Evolutionary conservation across 2,329 filamentous ascomycete species (phyloP).

Genomic region (Pseudopyrenochaeta lycopersici): DNA sequence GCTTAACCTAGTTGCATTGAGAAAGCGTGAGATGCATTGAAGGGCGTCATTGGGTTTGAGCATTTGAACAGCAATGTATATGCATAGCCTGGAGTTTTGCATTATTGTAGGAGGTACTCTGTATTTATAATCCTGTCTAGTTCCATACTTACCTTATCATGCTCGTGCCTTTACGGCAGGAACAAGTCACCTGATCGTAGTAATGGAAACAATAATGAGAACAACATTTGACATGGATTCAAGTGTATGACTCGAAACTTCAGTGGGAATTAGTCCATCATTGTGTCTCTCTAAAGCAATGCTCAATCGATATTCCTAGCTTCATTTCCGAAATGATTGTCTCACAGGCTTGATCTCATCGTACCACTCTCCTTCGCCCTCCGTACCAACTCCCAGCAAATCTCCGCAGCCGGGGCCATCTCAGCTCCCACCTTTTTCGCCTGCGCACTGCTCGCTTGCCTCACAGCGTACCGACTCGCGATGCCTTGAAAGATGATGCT

Average conservation of each 20-base stretch:
- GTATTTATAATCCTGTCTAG: too few species aligned
- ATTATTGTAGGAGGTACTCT: too few species aligned
- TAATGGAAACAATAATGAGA: too few species aligned
- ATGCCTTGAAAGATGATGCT: conserved; percentile 83
- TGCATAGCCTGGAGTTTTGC: not conserved
- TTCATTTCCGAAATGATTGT: not conserved
- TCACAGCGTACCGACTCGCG: conserved; percentile 80
- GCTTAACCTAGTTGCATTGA: conserved; percentile 21
- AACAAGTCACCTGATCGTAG: too few species aligned
- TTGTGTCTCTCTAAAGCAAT: too few species aligned
- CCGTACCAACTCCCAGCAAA: conserved; percentile 77
- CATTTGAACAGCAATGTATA: not conserved
- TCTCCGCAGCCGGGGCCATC: conserved; percentile 75
- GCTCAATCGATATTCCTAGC: too few species aligned
- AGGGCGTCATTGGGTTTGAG: not conserved
- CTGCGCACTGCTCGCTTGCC: conserved; percentile 88
- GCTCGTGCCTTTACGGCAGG: too few species aligned
- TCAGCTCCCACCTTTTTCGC: conserved; percentile 75
- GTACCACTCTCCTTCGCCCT: conserved; percentile 51
- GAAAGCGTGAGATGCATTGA: not conserved
- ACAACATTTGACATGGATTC: too few species aligned
- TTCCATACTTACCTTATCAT: too few species aligned
- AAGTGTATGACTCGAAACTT: too few species aligned
- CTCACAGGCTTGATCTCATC: conserved; percentile 45
- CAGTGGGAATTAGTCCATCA: too few species aligned